phyloP scores from a whole-genome alignment of 1,284 basidiomycete species.

The Trichosporon coremiiforme region DNA sequence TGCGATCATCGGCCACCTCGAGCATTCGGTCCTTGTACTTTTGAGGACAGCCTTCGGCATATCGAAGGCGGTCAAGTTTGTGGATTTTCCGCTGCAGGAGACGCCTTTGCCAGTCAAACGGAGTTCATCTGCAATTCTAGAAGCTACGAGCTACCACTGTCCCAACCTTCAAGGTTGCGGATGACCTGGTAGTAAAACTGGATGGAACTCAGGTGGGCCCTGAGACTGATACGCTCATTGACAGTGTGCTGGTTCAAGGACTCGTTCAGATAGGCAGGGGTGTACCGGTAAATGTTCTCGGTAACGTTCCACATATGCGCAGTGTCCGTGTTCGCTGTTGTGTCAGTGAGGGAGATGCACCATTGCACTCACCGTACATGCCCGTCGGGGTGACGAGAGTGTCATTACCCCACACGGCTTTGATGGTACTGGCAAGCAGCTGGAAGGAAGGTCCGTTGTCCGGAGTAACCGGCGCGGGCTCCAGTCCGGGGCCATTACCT shows the following conservation, averaged over 20 bases:
- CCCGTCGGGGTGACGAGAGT: slow-evolving; percentile 57
- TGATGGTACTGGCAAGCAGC: slow-evolving; percentile 54
- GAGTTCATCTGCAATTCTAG: too few relatives aligned
- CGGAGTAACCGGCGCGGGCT: slow-evolving; percentile 59
- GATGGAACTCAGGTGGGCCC: slow-evolving; percentile 56
- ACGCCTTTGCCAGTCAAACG: too few relatives aligned
- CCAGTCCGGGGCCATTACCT: slow-evolving; percentile 40
- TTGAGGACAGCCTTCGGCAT: too few relatives aligned
- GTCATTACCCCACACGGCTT: slow-evolving; percentile 52
- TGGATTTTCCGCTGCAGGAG: too few relatives aligned
- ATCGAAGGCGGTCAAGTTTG: too few relatives aligned
- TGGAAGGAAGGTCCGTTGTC: slow-evolving; percentile 25
- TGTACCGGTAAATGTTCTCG: slow-evolving; percentile 58
- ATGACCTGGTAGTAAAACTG: slow-evolving; percentile 59
- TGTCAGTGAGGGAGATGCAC: not conserved
- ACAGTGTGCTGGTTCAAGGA: slow-evolving; percentile 59
- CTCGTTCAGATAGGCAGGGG: slow-evolving; percentile 48
- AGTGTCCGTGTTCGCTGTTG: slow-evolving; percentile 18
- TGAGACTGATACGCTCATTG: slow-evolving; percentile 56
- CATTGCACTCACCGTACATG: slow-evolving; percentile 48
- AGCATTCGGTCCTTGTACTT: too few relatives aligned
- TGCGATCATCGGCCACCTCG: too few relatives aligned
- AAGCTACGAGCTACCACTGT: too few relatives aligned
- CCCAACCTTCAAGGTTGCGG: slow-evolving; percentile 56
- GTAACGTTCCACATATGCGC: slow-evolving; percentile 56